These are phyloP conservation scores for Eucalyptus urophylla DNA, from an alignment of 345 rosid species.

Conservation along the genomic window DNA sequence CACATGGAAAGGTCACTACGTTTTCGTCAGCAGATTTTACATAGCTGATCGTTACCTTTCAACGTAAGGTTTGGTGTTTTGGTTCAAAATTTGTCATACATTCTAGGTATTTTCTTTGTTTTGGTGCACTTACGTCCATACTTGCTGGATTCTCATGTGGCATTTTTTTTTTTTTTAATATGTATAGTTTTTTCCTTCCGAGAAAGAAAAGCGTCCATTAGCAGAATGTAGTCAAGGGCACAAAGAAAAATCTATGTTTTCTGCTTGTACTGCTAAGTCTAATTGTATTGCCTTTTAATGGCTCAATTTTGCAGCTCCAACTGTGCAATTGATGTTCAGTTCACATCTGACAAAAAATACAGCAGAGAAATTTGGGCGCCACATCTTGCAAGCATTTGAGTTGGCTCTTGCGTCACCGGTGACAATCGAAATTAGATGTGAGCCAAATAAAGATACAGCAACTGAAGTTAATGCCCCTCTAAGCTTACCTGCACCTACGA, in stretches of 20 bases:
- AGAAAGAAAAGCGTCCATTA: background rate
- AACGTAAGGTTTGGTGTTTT: background rate
- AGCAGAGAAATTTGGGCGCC: constrained; percentile 60
- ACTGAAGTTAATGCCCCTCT: constrained; percentile 11
- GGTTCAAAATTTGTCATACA: background rate
- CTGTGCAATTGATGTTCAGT: constrained; percentile 61
- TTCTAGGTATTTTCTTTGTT: background rate
- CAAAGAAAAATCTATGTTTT: background rate
- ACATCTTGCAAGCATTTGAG: constrained; percentile 77
- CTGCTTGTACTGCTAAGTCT: background rate
- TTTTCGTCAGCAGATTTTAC: background rate
- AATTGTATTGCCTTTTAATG: background rate
- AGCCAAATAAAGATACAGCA: constrained; percentile 27
- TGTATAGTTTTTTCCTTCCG: background rate
- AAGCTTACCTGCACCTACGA: constrained; percentile 27
- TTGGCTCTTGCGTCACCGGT: constrained; percentile 67
- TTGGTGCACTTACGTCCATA: background rate
- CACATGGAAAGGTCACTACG: background rate
- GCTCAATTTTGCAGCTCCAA: constrained; percentile 61
- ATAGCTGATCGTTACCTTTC: background rate
- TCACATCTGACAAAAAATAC: constrained; percentile 42
- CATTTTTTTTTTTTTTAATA: background rate
- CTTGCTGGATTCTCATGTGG: background rate
- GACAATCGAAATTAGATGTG: constrained; percentile 74
- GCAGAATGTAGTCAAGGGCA: background rate